Evolutionary conservation across 306 rosid genomes (phyloP), one percentile per base, ranked within the genome.

Genomic region (Pterocarpus macrocarpus): DNA sequence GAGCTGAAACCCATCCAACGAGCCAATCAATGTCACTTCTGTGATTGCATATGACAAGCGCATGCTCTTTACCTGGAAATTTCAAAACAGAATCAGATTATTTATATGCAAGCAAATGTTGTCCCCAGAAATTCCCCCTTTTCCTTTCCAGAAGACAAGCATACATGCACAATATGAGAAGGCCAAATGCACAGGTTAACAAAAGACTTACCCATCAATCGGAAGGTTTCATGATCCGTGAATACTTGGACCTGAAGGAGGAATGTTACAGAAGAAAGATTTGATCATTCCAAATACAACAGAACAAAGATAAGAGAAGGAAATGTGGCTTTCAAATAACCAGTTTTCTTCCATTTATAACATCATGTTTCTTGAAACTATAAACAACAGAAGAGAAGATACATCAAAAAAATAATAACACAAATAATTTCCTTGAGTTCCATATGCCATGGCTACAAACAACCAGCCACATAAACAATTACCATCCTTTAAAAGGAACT

Each of bases 1-100:
- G 97, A 83, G 98, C 94, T 82, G 88, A 78, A 84, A 92, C 90
- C 99, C 98, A 93, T 85, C 97, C 97, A 88, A 93, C 93, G 81
- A 95, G 98, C 99, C 99, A 95, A 86, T 95, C 98, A 84, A 93
- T 93, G 71, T 93, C 99, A 81, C 99, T 96, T 91, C 77, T 90
- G 83, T 96, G 99, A 85, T 96, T 96, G 83, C 72, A 90, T 80
- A 93, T 53, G 67, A 90, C 86, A 75, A 96, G 97, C 5, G 99
- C 98, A 75, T 93, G 98, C 73, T 96, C 99, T 88, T 90, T 89
- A 71, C 98, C 98, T 96, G 89, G 68, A 85, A 85, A 82, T 44
- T 77, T 35, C 35, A 73, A 78, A 47, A 76, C 71, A 73, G 16
- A 61, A 80, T 75, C 30, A 70, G 55, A 85, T 71, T 56, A 68